Evolutionary conservation across 1,284 basidiomycete genomes (phyloP), one percentile per base, ranked within the genome.

Genomic region (Sporisorium sorghi): DNA sequence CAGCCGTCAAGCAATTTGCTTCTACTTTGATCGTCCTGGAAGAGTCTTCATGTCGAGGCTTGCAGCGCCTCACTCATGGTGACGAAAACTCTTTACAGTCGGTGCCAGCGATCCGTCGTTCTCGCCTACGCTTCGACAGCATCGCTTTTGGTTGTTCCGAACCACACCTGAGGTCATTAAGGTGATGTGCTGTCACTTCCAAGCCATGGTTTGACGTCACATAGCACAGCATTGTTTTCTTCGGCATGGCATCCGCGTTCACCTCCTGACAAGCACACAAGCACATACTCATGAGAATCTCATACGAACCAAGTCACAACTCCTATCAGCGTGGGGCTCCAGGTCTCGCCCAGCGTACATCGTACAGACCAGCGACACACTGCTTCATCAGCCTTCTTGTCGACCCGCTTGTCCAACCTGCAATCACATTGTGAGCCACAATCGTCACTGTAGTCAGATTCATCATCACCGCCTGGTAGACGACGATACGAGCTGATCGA

Each of bases 201-300:
- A n/a, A n/a, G n/a, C n/a, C n/a, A n/a, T n/a, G n/a, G n/a, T 40
- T 37, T 40, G 37, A 40, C 37, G 37, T 40, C 37, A 40, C 37
- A 9, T 8, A 40, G n/a, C 8, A 19, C 37, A 40, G n/a, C 37
- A 40, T 19, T 5, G 9, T 5, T n/a, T n/a, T 19, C 8, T 8
- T 3, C 37, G 37, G 37, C 37, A 17, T 19, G n/a, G 37, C 37
- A 19, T 19, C 35, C 35, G 14, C n/a, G 35, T 17, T n/a, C 17
- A n/a, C 5, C 35, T 37, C n/a, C 35, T 37, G 17, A 37, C 35
- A n/a, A 5, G 5, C 35, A n/a, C 4, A 37, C 5, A n/a, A n/a
- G n/a, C n/a, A n/a, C n/a, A n/a, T n/a, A 5, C 17, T 5, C 3
- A 19, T 5, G 37, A 40, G 37, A 19, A 40, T 8, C 17, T 40